Evolutionary conservation across 768 basidiomycete species (phyloP).

Genomic region (Pleurotus giganteus): DNA sequence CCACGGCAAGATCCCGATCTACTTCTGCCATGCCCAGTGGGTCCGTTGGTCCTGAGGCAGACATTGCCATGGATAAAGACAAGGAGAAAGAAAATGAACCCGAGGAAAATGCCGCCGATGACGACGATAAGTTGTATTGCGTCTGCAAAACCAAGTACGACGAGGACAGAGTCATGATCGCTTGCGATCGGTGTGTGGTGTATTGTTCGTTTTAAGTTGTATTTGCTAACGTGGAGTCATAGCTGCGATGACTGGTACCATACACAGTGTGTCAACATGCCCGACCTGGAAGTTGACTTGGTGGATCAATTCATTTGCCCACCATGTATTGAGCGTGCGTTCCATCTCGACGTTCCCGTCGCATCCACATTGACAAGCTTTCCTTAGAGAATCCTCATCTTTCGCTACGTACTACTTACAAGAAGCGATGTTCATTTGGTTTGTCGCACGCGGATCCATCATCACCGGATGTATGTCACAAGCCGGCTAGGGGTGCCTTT

Average conservation of each 20-base stretch:
- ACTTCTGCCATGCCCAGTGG: slow-evolving; percentile 63
- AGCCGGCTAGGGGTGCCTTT: slow-evolving; percentile 75
- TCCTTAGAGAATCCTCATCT: slow-evolving; percentile 55
- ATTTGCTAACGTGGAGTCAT: not conserved
- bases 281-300: slow-evolving; percentile 78
- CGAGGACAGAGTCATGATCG: slow-evolving; percentile 88
- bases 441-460: slow-evolving; percentile 59
- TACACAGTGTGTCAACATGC: slow-evolving; percentile 78
- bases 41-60: slow-evolving; percentile 36
- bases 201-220: not conserved
- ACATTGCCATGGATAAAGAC: slow-evolving; percentile 37
- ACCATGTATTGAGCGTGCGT: slow-evolving; percentile 71
- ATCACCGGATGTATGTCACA: slow-evolving; percentile 71
- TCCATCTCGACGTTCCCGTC: not conserved
- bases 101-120: slow-evolving; percentile 37
- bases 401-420: slow-evolving; percentile 74
- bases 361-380: slow-evolving; percentile 2
- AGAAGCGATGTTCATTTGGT: slow-evolving; percentile 72
- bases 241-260: slow-evolving; percentile 98
- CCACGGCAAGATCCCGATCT: slow-evolving; percentile 61
- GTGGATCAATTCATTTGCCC: slow-evolving; percentile 94
- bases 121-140: slow-evolving; percentile 82
- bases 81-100: slow-evolving; percentile 46
- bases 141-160: slow-evolving; percentile 87
- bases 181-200: slow-evolving; percentile 76